Conservation (phyloP, 306 rosid species). For the Cyclanthera cordifolia region DNA sequence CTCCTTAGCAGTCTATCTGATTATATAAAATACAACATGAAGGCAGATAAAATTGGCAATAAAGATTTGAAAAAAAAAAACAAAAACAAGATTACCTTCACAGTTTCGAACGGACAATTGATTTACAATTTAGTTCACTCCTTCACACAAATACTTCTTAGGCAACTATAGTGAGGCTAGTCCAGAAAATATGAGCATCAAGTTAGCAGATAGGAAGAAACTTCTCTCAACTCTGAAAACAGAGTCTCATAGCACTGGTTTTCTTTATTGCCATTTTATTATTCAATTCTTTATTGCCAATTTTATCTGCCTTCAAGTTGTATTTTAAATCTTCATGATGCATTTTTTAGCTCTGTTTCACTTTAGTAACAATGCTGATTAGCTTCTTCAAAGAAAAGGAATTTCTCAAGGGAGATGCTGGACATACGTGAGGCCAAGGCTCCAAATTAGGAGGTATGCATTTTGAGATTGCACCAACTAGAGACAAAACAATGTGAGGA, state of each 20-base stretch:
- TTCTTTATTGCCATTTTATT: not conserved
- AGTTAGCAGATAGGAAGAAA: not conserved
- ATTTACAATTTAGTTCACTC: not conserved
- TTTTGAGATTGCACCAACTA: slow-evolving; percentile 53
- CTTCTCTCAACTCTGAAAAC: not conserved
- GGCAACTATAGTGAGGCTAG: not conserved
- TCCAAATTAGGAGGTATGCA: slow-evolving; percentile 38
- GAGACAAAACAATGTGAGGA: slow-evolving; percentile 46
- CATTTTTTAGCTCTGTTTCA: not conserved
- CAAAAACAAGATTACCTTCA: not conserved
- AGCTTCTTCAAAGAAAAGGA: not conserved
- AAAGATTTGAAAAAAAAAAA: no score
- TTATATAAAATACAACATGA: not conserved
- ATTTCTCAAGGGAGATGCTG: not conserved
- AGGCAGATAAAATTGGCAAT: no score
- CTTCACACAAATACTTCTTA: not conserved
- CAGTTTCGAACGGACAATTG: not conserved
- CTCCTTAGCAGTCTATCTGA: not conserved
- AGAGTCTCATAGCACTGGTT: not conserved
- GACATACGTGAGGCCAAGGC: slow-evolving; percentile 81
- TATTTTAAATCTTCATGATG: not conserved
- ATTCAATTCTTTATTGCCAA: not conserved
- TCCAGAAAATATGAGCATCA: slow-evolving; percentile 1
- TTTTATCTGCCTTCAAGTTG: slow-evolving; percentile 3
- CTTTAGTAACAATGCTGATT: not conserved